Evolutionary conservation across 2,329 filamentous ascomycete species (phyloP), one percentile per base, ranked within the genome.

Genomic region (Albifimbria verrucaria): DNA sequence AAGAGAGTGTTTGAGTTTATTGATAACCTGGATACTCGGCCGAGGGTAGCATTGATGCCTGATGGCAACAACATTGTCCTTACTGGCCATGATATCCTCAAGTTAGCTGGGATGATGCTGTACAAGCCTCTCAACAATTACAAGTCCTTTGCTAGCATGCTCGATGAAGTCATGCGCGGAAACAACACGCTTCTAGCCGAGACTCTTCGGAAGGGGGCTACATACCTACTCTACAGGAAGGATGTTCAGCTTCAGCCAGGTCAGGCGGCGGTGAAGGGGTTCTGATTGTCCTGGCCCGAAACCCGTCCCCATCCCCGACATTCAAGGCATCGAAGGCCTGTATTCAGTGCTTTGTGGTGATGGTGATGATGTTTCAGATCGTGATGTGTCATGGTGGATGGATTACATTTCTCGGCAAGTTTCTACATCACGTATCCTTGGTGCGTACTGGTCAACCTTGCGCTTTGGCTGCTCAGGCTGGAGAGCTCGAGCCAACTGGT

Each of bases 401-500:
- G 53, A 55, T 2, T 72, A 73, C 54, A 52, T 73, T 9, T 23
- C 50, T 6, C 44, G 53, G 15, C 62, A 72, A 20, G 48, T 57
- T 7, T 28, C 48, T 7, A 58, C 65, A 43, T 71, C 71, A 1
- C 55, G 59, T 4, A 58, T 68, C 18, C 61, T 71, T 11, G 73
- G 68, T 18, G 55, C 63, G 1, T 36, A 41, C 39, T 74, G 72
- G 73, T 53, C 70, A 15, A 45, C n/a, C 4, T 60, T 75, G 45
- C 71, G 71, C 2, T 56, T 77, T 7, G 53, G 61, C 6, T 80
- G 77, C 64, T 60, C 65, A 0, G 68, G 69, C 4, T 72, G 76
- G 64, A 57, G 28, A 1, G 60, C 73, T 23, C 63, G 66, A 2
- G 65, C 76, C 7, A 68, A 65, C 52, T 77, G 71, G 68, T 59